Conservation (phyloP, 1,284 basidiomycete genomes). For the Trametes versicolor region DNA sequence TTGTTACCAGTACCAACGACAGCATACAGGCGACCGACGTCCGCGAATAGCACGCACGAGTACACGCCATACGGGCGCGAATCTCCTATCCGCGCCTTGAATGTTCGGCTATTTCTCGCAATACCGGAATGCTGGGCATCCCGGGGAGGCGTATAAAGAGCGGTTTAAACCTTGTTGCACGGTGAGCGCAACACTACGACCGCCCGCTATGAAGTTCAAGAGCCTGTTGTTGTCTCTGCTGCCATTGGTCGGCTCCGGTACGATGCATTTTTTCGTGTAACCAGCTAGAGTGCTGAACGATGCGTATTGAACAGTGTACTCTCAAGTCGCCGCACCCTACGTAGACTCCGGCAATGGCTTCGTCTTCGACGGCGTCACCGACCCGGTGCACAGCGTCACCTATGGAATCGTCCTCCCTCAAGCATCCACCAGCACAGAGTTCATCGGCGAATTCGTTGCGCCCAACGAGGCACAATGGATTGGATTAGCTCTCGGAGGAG, state of each 20-base stretch:
- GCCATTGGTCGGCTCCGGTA: conserved; percentile 42
- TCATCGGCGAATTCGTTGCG: conserved; percentile 69
- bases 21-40: conserved; percentile 11
- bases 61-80: conserved; percentile 8
- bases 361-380: conserved; percentile 61
- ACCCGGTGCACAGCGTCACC: conserved; percentile 58
- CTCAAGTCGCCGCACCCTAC: conserved; percentile 52
- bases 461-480: conserved; percentile 64
- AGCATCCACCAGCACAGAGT: conserved; percentile 56
- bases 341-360: conserved; percentile 64
- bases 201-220: conserved; percentile 35
- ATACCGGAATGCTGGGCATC: conserved; percentile 15
- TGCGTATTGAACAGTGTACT: conserved; percentile 46
- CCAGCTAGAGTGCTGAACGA: not conserved
- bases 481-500: conserved; percentile 60
- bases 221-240: conserved; percentile 39
- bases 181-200: conserved; percentile 18
- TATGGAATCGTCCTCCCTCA: conserved; percentile 66
- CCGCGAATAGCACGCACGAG: conserved; percentile 35
- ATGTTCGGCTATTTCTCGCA: conserved; percentile 37
- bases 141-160: conserved; percentile 22
- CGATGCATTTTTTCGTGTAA: conserved; percentile 3
- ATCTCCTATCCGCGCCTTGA: conserved; percentile 1
- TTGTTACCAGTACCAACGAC: conserved; percentile 9
- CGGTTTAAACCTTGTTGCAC: conserved; percentile 6